Base-by-base conservation (phyloP, 352 stramenopile genomes). In the Thalassiosira hispida region DNA sequence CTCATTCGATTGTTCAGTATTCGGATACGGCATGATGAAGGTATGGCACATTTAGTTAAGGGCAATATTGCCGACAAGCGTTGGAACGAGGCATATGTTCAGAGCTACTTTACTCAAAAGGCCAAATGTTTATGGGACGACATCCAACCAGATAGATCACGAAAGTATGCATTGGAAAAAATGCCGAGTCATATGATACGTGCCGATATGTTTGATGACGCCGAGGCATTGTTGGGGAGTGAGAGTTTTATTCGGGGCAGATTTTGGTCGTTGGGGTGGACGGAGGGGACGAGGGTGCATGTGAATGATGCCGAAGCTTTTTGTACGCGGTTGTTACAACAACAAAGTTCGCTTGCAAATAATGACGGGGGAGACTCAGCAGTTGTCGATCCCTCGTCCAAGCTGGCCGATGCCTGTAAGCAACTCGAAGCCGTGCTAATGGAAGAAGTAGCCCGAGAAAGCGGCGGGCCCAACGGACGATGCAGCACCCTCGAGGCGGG, bases 111-210 rank as follows among this genome's bases (percentile, higher is more conserved):
- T n/a, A 16, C 53, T 20, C 16, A 22, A 63, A 72, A 57, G 40
- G 40, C 60, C 16, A 67, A 79, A 46, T 79, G 40, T 29, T 51
- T 61, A 22, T 92, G 87, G 87, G 82, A 90, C 55, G 70, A 63
- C 16, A 35, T 83, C 44, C 31, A 81, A 38, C 79, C 83, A 22
- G 82, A 90, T 69, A 77, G 79, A 52, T 75, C 73, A 5, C 66
- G 81, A 23, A 81, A 78, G 29, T 91, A 92, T 73, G 82, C 82
- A 31, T 64, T 92, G 12, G 77, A 90, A 74, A 87, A 87, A 67
- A 83, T 90, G 42, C 65, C 84, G 42, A 66, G 60, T 25, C 87
- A 92, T 53, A 89, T 92, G 81, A 83, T 92, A 62, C 67, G 75
- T 23, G 87, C 82, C 16, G 76, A 53, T 22, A 88, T 92, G 79